Evolutionary conservation across 345 rosid genomes (phyloP).

Genomic region (Populus nigra): DNA sequence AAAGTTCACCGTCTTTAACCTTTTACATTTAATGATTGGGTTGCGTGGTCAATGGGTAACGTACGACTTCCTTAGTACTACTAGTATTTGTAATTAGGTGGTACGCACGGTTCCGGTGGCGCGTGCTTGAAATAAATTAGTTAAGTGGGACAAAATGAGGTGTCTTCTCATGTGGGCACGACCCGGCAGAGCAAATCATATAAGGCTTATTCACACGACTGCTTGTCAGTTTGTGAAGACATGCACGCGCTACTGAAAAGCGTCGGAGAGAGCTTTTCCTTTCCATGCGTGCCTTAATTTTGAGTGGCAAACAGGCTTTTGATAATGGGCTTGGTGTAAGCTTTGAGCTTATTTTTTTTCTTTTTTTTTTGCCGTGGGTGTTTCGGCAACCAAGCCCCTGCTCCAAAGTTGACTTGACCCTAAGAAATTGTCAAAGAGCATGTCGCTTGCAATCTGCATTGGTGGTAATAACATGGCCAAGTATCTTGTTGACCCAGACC

Average conservation of each 20-base stretch:
- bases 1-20: not conserved
- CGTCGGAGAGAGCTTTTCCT: not conserved
- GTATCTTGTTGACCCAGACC: not conserved
- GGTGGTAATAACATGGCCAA: not conserved
- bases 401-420: not conserved
- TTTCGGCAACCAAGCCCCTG: not conserved
- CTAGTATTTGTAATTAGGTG: not conserved
- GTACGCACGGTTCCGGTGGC: not conserved
- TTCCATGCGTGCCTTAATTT: not conserved
- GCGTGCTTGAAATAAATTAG: slow-evolving; percentile 12
- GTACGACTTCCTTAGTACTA: not conserved
- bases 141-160: slow-evolving; percentile 4
- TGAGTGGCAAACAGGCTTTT: not conserved
- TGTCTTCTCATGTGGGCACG: slow-evolving; percentile 6
- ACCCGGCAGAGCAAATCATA: not conserved
- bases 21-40: not conserved
- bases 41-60: too few relatives aligned
- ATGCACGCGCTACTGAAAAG: not conserved
- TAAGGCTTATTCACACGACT: not conserved
- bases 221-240: not conserved
- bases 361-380: too few relatives aligned
- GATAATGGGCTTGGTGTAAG: not conserved
- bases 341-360: not conserved
- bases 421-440: not conserved
- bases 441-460: not conserved